Percentiles rank a stretch among this genome's conserved stretches.
phyloP scores from a whole-genome alignment of 1,284 basidiomycete species.

The Coniophora puteana region DNA sequence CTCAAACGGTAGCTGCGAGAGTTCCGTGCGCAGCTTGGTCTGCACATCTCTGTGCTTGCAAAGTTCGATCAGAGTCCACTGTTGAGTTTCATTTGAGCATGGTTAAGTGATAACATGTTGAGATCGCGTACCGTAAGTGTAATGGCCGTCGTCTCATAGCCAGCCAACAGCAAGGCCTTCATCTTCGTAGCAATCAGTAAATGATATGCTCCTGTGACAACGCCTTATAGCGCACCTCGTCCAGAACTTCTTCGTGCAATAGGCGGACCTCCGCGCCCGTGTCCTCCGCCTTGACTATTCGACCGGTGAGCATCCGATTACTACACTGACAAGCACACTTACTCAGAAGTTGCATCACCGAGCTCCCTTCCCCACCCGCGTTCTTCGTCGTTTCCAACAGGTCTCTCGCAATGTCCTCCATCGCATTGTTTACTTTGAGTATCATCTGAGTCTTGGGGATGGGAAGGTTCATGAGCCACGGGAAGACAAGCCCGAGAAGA shows the following conservation, averaged over 20 bases:
- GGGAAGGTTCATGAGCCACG: slow-evolving; percentile 38
- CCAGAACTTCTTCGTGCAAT: neutral
- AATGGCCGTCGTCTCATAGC: slow-evolving; percentile 12
- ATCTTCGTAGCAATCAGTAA: slow-evolving; percentile 4
- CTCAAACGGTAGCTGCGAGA: slow-evolving; percentile 1
- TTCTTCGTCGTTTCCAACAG: slow-evolving; percentile 36
- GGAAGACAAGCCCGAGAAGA: slow-evolving; percentile 38
- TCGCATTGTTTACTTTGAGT: slow-evolving; percentile 30
- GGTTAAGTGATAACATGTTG: neutral
- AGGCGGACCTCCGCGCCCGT: neutral
- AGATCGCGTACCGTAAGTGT: slow-evolving; percentile 4
- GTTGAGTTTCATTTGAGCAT: neutral
- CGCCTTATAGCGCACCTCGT: neutral
- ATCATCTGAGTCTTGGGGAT: slow-evolving; percentile 35
- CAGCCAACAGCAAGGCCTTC: slow-evolving; percentile 9
- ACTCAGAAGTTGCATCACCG: slow-evolving; percentile 32
- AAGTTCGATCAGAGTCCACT: slow-evolving; percentile 11
- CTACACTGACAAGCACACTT: neutral
- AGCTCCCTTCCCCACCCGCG: slow-evolving; percentile 33
- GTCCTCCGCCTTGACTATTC: neutral
- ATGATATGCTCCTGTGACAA: too few relatives aligned
- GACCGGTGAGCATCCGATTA: neutral
- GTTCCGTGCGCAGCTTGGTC: slow-evolving; percentile 3
- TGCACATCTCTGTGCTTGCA: slow-evolving; percentile 8
- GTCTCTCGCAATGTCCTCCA: slow-evolving; percentile 41